Conservation (phyloP, 2,329 filamentous ascomycete species). For the Colletotrichum abscissum region DNA sequence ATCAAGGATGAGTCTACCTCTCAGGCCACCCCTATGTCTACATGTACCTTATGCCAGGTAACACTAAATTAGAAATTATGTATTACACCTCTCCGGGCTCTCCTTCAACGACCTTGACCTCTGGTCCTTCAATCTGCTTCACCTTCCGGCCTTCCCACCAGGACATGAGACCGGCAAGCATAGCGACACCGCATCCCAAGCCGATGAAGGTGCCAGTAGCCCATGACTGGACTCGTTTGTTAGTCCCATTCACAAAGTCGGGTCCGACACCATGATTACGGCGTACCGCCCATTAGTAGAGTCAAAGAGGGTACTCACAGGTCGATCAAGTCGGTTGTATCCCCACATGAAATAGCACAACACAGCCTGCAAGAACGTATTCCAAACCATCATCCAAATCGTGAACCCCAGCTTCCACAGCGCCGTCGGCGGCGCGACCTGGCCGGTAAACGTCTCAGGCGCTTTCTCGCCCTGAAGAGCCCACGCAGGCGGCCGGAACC, state of each 20-base stretch:
- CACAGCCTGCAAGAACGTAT: slow-evolving; percentile 39
- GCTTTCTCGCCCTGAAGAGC: slow-evolving; percentile 30
- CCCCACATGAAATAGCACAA: slow-evolving; percentile 41
- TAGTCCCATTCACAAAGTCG: too few species aligned
- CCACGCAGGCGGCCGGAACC: slow-evolving; percentile 43
- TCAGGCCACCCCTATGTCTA: not conserved
- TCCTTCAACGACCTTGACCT: slow-evolving; percentile 36
- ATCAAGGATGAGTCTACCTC: not conserved
- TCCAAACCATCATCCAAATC: slow-evolving; percentile 41
- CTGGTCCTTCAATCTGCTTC: slow-evolving; percentile 41
- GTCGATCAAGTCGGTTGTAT: slow-evolving; percentile 40
- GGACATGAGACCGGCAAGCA: slow-evolving; percentile 41
- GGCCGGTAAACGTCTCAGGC: slow-evolving; percentile 36
- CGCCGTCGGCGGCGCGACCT: slow-evolving; percentile 38
- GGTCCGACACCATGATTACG: too few species aligned
- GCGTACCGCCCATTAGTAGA: too few species aligned
- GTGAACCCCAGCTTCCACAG: slow-evolving; percentile 41
- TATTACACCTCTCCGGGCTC: slow-evolving; percentile 1
- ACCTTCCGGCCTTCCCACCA: slow-evolving; percentile 42
- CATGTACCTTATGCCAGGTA: not conserved
- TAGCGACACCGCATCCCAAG: slow-evolving; percentile 40
- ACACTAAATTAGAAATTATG: not conserved
- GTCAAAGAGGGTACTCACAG: slow-evolving; percentile 14
- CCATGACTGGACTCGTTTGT: slow-evolving; percentile 15
- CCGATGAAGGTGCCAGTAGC: slow-evolving; percentile 41